phyloP scores from a whole-genome alignment of 805 yeast genomes.

The Candida verbasci region DNA sequence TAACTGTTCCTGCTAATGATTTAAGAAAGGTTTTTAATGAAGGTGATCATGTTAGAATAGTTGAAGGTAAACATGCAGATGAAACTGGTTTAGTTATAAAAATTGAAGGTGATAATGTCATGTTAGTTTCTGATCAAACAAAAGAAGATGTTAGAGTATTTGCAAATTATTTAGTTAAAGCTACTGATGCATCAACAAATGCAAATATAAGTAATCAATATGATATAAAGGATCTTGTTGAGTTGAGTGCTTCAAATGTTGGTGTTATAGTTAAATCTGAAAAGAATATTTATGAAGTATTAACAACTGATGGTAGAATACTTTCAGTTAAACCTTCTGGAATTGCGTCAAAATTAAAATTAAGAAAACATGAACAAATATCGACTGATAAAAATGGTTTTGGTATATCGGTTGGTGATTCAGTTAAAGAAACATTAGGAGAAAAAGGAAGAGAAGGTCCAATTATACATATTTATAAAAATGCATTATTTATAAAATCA shows the following conservation, averaged over 20 bases:
- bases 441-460: constrained; percentile 82
- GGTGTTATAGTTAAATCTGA: constrained; percentile 91
- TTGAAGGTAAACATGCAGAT: constrained; percentile 86
- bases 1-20: constrained; percentile 79
- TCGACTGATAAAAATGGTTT: constrained; percentile 85
- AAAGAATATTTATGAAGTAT: constrained; percentile 74
- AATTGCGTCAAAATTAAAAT: constrained; percentile 72
- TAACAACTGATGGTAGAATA: constrained; percentile 78
- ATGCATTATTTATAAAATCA: constrained; percentile 73
- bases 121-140: constrained; percentile 85
- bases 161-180: constrained; percentile 84
- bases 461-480: constrained; percentile 81
- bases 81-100: constrained; percentile 93
- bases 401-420: constrained; percentile 85
- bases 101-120: constrained; percentile 78
- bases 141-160: constrained; percentile 87
- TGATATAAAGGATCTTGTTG: constrained; percentile 86
- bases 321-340: constrained; percentile 71
- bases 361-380: constrained; percentile 63
- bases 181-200: constrained; percentile 71
- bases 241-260: constrained; percentile 76
- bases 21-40: constrained; percentile 80
- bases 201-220: constrained; percentile 68
- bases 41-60: constrained; percentile 94
- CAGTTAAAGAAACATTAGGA: constrained; percentile 69